phyloP scores from a whole-genome alignment of 164 flowering plant species.

The Annona squamosa region DNA sequence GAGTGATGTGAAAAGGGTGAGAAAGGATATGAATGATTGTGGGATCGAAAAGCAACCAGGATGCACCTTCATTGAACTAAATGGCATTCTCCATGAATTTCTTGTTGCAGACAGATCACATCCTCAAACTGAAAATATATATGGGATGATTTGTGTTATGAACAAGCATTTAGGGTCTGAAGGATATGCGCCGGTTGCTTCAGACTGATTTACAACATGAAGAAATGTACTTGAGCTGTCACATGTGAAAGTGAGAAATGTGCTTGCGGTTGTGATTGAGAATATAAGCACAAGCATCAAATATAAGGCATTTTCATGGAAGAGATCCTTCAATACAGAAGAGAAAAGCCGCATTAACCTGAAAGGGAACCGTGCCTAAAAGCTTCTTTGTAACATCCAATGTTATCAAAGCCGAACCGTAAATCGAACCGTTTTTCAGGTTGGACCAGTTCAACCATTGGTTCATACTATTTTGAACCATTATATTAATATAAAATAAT shows the following conservation, averaged over 20 bases:
- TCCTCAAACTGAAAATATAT: slow-evolving; percentile 14
- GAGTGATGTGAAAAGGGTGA: slow-evolving; percentile 28
- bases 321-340: no score
- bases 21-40: slow-evolving; percentile 19
- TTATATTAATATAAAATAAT: no score
- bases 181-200: slow-evolving; percentile 17
- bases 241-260: not conserved
- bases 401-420: no score
- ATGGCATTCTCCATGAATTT: slow-evolving; percentile 30
- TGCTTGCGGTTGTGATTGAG: not conserved
- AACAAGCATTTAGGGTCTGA: slow-evolving; percentile 11
- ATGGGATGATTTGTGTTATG: slow-evolving; percentile 12
- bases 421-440: no score
- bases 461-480: no score
- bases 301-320: no score
- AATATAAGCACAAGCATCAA: no score
- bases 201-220: slow-evolving; percentile 5
- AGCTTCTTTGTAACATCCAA: no score
- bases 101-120: slow-evolving; percentile 23
- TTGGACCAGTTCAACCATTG: no score
- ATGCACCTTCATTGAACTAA: slow-evolving; percentile 27
- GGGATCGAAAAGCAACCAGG: slow-evolving; percentile 26
- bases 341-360: no score
- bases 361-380: no score
- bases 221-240: not conserved